These are phyloP conservation scores for Guadua angustifolia DNA, from an alignment of 176 grass and related monocot genomes.

Conservation along the genomic window DNA sequence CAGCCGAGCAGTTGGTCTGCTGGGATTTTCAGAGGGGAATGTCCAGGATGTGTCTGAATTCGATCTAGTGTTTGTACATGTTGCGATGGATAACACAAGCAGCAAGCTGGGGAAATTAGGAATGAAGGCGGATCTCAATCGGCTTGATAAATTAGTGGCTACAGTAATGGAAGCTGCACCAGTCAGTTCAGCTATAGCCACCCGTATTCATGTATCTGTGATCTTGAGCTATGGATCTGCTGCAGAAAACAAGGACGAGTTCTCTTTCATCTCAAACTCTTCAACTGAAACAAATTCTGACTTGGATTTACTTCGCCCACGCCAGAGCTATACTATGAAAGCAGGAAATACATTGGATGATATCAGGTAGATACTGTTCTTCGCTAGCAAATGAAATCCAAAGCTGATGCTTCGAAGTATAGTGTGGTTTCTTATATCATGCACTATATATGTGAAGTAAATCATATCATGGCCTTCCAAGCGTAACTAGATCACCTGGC, in stretches of 20 bases:
- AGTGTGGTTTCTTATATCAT: background rate
- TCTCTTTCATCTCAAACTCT: slow-evolving; percentile 44
- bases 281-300: slow-evolving; percentile 62
- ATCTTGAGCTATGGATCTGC: slow-evolving; percentile 76
- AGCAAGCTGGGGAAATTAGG: slow-evolving; percentile 54
- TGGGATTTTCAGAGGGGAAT: slow-evolving; percentile 62
- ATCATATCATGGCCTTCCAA: background rate
- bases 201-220: slow-evolving; percentile 68
- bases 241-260: slow-evolving; percentile 48
- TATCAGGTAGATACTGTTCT: slow-evolving; percentile 62
- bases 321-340: slow-evolving; percentile 93
- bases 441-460: background rate
- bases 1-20: slow-evolving; percentile 42
- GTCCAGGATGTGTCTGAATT: slow-evolving; percentile 70
- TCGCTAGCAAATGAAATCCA: background rate
- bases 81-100: slow-evolving; percentile 57
- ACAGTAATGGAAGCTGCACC: slow-evolving; percentile 60
- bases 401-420: background rate
- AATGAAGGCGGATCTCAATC: slow-evolving; percentile 59
- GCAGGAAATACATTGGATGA: slow-evolving; percentile 65
- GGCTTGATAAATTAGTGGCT: slow-evolving; percentile 70
- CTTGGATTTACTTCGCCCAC: slow-evolving; percentile 66
- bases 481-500: background rate
- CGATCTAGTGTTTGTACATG: slow-evolving; percentile 80
- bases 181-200: slow-evolving; percentile 53